phyloP scores from a whole-genome alignment of 2,329 filamentous ascomycete species.

The Pyricularia grisea region DNA sequence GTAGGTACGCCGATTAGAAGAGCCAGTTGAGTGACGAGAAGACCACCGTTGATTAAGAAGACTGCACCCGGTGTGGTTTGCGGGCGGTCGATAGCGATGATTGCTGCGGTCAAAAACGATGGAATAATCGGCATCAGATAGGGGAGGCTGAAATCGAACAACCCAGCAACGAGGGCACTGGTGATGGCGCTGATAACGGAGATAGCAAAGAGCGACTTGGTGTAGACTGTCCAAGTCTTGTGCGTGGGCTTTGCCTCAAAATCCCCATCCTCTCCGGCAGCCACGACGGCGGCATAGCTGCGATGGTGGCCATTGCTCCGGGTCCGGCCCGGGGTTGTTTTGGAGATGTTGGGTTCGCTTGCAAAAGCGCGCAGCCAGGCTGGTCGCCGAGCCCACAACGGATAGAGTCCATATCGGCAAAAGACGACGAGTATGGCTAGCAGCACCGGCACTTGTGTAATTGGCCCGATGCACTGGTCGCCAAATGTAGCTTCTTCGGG shows the following conservation, averaged over 20 bases:
- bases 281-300: background rate
- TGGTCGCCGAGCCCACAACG: slow-evolving; percentile 21
- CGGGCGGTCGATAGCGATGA: slow-evolving; percentile 20
- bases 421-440: slow-evolving; percentile 19
- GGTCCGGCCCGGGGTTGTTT: background rate
- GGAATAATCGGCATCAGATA: slow-evolving; percentile 21
- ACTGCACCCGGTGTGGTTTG: slow-evolving; percentile 17
- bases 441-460: slow-evolving; percentile 21
- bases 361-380: slow-evolving; percentile 24
- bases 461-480: slow-evolving; percentile 19
- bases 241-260: slow-evolving; percentile 1
- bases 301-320: slow-evolving; percentile 2
- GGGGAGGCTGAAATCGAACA: slow-evolving; percentile 15
- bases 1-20: slow-evolving; percentile 22
- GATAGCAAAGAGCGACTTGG: slow-evolving; percentile 24
- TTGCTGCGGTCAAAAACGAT: slow-evolving; percentile 17
- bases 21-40: slow-evolving; percentile 21
- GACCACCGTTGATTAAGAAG: slow-evolving; percentile 18
- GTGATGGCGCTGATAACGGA: slow-evolving; percentile 23
- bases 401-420: slow-evolving; percentile 19
- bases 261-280: background rate
- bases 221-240: slow-evolving; percentile 17
- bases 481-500: slow-evolving; percentile 19
- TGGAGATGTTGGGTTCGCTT: slow-evolving; percentile 13
- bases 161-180: slow-evolving; percentile 11